These are phyloP conservation scores for Mycena indigotica DNA, from an alignment of 768 basidiomycete species.

Conservation along the genomic window DNA sequence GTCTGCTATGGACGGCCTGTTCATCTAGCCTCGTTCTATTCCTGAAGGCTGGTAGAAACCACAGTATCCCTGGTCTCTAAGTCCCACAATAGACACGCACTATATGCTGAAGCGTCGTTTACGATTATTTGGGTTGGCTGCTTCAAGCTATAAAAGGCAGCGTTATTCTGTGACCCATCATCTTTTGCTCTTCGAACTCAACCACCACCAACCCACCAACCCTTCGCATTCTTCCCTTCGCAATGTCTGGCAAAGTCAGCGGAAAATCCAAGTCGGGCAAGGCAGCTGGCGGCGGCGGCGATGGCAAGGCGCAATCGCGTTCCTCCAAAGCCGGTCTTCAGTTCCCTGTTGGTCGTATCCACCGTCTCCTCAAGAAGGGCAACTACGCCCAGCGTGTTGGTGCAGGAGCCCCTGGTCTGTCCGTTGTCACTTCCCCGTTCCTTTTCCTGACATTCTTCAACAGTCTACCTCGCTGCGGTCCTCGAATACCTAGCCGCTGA, in stretches of 20 bases:
- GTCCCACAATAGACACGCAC: too few relatives aligned
- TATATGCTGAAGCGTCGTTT: too few relatives aligned
- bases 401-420: slow-evolving; percentile 79
- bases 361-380: slow-evolving; percentile 83
- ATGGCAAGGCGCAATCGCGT: slow-evolving; percentile 62
- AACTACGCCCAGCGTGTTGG: slow-evolving; percentile 89
- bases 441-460: not conserved
- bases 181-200: slow-evolving; percentile 47
- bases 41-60: too few relatives aligned
- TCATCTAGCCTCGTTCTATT: too few relatives aligned
- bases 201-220: slow-evolving; percentile 6
- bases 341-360: slow-evolving; percentile 93
- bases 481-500: slow-evolving; percentile 93
- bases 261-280: slow-evolving; percentile 45
- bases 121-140: too few relatives aligned
- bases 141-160: too few relatives aligned
- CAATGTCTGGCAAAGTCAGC: slow-evolving; percentile 19
- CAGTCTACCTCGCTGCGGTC: slow-evolving; percentile 90
- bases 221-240: not conserved
- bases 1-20: too few relatives aligned
- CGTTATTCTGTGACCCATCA: too few relatives aligned
- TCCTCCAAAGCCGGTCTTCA: slow-evolving; percentile 78
- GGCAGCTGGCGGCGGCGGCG: slow-evolving; percentile 42
- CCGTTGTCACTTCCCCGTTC: not conserved
- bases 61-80: too few relatives aligned